phyloP scores from a whole-genome alignment of 371 early-diverging fungal genomes.

The Syncephalastrum monosporum region DNA sequence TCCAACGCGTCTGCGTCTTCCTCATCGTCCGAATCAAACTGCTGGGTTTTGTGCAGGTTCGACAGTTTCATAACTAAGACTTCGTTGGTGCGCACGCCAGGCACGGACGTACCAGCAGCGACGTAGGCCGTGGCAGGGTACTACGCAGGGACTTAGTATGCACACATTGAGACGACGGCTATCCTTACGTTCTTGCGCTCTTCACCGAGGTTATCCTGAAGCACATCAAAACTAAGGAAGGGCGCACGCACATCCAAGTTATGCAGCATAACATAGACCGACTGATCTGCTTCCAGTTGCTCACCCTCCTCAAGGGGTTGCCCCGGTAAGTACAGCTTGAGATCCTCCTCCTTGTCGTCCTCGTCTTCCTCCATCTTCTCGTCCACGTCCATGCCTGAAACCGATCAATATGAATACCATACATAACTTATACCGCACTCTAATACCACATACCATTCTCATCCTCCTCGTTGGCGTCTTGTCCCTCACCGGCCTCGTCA shows the following conservation, averaged over 20 bases:
- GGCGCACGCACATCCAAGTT: conserved; percentile 91
- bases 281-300: conserved; percentile 89
- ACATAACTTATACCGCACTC: not conserved
- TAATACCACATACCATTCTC: conserved; percentile 47
- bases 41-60: conserved; percentile 85
- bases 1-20: conserved; percentile 83
- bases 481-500: conserved; percentile 54
- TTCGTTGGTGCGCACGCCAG: conserved; percentile 80
- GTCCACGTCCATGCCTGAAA: conserved; percentile 58
- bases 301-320: conserved; percentile 86
- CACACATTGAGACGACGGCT: not conserved
- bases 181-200: conserved; percentile 69
- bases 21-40: conserved; percentile 81
- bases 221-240: conserved; percentile 94
- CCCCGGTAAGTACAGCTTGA: conserved; percentile 91
- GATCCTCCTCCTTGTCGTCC: conserved; percentile 49
- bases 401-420: not conserved
- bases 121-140: conserved; percentile 92
- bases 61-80: conserved; percentile 92
- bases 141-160: conserved; percentile 19
- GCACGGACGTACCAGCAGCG: conserved; percentile 95
- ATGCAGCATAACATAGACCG: conserved; percentile 96
- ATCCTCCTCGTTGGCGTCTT: conserved; percentile 34
- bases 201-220: conserved; percentile 81
- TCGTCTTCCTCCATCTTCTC: conserved; percentile 47